These are phyloP conservation scores for Pythium rishiriense DNA, from an alignment of 352 stramenopile genomes.

Conservation along the genomic window DNA sequence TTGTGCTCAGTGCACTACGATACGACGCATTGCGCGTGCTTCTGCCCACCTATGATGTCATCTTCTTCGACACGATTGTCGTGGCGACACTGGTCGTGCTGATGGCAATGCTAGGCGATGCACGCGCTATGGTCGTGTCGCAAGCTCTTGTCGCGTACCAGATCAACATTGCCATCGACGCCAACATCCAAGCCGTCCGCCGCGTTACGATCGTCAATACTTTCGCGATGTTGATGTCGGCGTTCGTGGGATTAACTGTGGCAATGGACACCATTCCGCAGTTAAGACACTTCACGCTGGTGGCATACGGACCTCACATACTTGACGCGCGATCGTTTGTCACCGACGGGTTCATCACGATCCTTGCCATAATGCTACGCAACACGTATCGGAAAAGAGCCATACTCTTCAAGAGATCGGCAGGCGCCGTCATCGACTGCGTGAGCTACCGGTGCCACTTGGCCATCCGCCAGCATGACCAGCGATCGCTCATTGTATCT, in stretches of 20 bases:
- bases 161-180: conserved; percentile 27
- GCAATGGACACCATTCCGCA: conserved; percentile 3
- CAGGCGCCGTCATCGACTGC: conserved; percentile 19
- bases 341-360: conserved; percentile 20
- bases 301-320: conserved; percentile 1
- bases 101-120: conserved; percentile 12
- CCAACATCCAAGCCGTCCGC: conserved; percentile 19
- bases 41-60: conserved; percentile 20
- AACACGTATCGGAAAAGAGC: conserved; percentile 20
- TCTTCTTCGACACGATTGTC: conserved; percentile 17
- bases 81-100: conserved; percentile 8
- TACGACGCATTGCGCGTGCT: conserved; percentile 12
- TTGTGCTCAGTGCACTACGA: conserved; percentile 8
- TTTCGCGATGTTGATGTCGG: conserved; percentile 5
- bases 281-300: conserved; percentile 9
- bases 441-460: conserved; percentile 25
- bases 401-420: conserved; percentile 10
- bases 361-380: conserved; percentile 20
- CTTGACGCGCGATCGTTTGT: conserved; percentile 11
- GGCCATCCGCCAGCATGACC: neutral
- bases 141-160: conserved; percentile 14
- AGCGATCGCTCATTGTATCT: neutral
- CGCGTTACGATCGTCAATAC: conserved; percentile 17
- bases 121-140: conserved; percentile 8
- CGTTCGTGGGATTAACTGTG: neutral